Conservation (phyloP, 192 early-diverging fungal species). For the Backusella psychrophila region DNA sequence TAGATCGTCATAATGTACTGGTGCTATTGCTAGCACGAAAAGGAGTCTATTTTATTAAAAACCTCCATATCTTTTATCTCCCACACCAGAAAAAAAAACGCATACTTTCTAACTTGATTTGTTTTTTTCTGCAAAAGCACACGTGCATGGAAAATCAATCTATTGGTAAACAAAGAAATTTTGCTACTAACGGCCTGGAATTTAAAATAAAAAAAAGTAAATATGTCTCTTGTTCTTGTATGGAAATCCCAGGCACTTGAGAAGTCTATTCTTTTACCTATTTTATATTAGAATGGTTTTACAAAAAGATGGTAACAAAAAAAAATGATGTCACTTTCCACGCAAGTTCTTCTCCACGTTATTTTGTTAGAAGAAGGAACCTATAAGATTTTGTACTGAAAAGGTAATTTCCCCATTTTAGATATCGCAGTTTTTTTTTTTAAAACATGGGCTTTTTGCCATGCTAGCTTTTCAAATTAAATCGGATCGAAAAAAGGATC, state of each 20-base stretch:
- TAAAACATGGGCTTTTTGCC: not conserved
- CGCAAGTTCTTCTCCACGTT: not conserved
- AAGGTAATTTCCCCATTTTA: not conserved
- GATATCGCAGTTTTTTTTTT: not conserved
- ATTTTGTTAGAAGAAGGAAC: not conserved
- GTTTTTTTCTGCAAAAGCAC: not conserved
- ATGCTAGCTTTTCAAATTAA: not conserved
- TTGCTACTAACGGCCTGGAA: not conserved
- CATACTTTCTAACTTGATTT: not conserved
- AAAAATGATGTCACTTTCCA: not conserved
- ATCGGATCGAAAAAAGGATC: too few species aligned
- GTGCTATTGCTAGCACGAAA: not conserved
- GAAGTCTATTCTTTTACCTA: not conserved
- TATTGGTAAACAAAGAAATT: not conserved
- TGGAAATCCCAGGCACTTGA: not conserved
- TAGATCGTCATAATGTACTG: not conserved
- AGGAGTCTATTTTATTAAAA: not conserved
- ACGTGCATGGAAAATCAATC: not conserved
- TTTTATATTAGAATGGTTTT: too few species aligned
- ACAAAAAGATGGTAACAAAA: too few species aligned
- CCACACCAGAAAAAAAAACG: not conserved
- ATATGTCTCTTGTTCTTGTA: not conserved
- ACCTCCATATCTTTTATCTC: not conserved
- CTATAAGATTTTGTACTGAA: not conserved
- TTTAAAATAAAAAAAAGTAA: not conserved